A percentile compares a stretch with the other conserved stretches of the same genome.
phyloP scores from a whole-genome alignment of 2,329 filamentous ascomycete species.

The Calycina marina region DNA sequence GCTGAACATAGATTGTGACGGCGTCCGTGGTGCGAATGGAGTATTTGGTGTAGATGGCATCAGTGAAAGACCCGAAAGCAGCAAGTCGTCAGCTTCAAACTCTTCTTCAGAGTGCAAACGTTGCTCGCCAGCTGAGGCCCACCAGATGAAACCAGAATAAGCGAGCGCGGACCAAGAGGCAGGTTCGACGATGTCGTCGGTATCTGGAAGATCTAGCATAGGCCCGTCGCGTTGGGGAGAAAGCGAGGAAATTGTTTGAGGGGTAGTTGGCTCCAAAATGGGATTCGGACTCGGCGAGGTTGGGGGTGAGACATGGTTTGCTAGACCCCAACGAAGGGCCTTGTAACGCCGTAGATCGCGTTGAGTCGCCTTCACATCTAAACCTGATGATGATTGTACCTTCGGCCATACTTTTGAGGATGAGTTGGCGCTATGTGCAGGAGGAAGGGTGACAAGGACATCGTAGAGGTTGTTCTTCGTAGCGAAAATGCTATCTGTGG shows the following conservation, averaged over 20 bases:
- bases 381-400: slow-evolving; percentile 50
- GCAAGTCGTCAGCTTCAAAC: slow-evolving; percentile 38
- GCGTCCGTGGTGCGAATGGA: slow-evolving; percentile 24
- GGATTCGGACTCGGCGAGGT: slow-evolving; percentile 7
- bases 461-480: slow-evolving; percentile 84
- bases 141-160: slow-evolving; percentile 79
- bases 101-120: slow-evolving; percentile 44
- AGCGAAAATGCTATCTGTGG: slow-evolving; percentile 82
- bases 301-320: slow-evolving; percentile 22
- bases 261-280: slow-evolving; percentile 10
- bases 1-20: slow-evolving; percentile 18
- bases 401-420: slow-evolving; percentile 58
- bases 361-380: slow-evolving; percentile 69
- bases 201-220: slow-evolving; percentile 30
- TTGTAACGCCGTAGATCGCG: slow-evolving; percentile 74
- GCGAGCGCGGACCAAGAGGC: slow-evolving; percentile 59
- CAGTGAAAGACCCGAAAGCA: slow-evolving; percentile 37
- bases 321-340: slow-evolving; percentile 49
- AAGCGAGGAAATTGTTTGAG: slow-evolving; percentile 13
- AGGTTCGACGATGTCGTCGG: slow-evolving; percentile 44
- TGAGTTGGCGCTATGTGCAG: slow-evolving; percentile 40
- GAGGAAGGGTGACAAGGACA: slow-evolving; percentile 70
- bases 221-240: slow-evolving; percentile 24
- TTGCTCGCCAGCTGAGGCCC: slow-evolving; percentile 71
- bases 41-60: slow-evolving; percentile 15